Evolutionary conservation across 352 stramenopile species (phyloP).

Genomic region (Phytophthora kernoviae): DNA sequence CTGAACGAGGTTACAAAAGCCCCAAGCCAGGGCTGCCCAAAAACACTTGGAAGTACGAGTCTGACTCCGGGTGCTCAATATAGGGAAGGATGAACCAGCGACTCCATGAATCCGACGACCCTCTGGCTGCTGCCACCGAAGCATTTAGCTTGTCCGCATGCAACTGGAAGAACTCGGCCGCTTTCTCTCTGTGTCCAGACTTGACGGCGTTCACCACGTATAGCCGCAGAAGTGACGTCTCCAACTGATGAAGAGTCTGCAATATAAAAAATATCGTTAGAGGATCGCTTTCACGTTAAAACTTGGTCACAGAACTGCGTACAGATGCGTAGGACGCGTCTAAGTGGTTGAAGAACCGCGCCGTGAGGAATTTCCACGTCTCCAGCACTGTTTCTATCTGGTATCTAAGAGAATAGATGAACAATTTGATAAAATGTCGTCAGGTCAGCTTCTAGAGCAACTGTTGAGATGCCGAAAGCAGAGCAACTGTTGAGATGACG

Average conservation of each 20-base stretch:
- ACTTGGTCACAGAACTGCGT: slow-evolving; percentile 3
- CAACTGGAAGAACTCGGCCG: slow-evolving; percentile 73
- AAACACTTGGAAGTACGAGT: slow-evolving; percentile 83
- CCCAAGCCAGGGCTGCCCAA: slow-evolving; percentile 74
- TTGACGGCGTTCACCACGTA: slow-evolving; percentile 85
- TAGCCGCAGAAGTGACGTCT: slow-evolving; percentile 68
- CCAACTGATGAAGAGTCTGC: slow-evolving; percentile 70
- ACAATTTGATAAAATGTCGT: slow-evolving; percentile 14
- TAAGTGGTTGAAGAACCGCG: slow-evolving; percentile 81
- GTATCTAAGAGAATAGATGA: slow-evolving; percentile 46
- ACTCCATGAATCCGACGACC: slow-evolving; percentile 57
- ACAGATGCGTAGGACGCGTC: slow-evolving; percentile 75
- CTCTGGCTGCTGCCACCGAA: slow-evolving; percentile 23
- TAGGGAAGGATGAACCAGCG: slow-evolving; percentile 87
- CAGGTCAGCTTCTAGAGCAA: slow-evolving; percentile 12
- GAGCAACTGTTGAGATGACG: background rate
- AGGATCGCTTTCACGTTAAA: background rate
- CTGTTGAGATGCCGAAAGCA: background rate
- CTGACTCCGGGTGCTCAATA: slow-evolving; percentile 70
- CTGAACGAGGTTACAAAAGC: slow-evolving; percentile 74
- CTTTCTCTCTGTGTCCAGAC: slow-evolving; percentile 66
- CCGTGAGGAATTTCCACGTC: slow-evolving; percentile 80
- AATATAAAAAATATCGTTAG: slow-evolving; percentile 8
- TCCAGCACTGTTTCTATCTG: slow-evolving; percentile 79
- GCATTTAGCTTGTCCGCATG: slow-evolving; percentile 73